Base-by-base conservation (phyloP, 305 asterid species). In the Withania somnifera region DNA sequence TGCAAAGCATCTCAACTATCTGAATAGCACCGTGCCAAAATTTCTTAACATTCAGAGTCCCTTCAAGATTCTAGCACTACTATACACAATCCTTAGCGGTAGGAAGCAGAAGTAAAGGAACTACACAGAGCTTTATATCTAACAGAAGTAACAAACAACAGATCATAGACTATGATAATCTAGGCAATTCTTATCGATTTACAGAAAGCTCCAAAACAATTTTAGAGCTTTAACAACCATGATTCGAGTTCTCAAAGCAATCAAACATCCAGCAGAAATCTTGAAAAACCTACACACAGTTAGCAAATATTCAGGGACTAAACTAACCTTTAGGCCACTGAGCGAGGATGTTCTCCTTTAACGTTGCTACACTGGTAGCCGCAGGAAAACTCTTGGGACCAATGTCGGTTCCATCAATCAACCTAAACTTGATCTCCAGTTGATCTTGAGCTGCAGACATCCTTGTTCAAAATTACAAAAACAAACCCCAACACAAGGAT, bases 321-420 rank as follows among this genome's bases (percentile, higher is more conserved):
- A 64, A 86, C 87, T 60, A 83, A 92, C 98, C 97, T 92, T 90
- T 94, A 81, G 99, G 99, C 99, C 98, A 95, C 85, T 91, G 97
- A 86, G 96, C 88, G 61, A 94, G 89, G 83, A 95, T 86, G 89
- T 89, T 89, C 89, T 91, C 99, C 91, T 95, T 95, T 93, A 95
- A 90, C 78, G 91, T 90, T 47, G 92, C 90, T 14, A 94, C 95
- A 82, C 89, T 94, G 40, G 97, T 88, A 51, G 97, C 93, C 36
- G 83, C 84, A 6, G 97, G 88, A 40, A 86, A 95, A 73, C 80
- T 83, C 84, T 88, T 93, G 2, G 99, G 99, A 63, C 99, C 99
- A 11, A 95, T 94, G 76, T 95, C 99, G 15, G 98, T 82, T 86
- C 99, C 99, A 90, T 95, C 99, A 67, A 86, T 89, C 94, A 95